These are phyloP conservation scores for Spirogloea muscicola DNA, from an alignment of 139 green algal genomes.

Conservation along the genomic window DNA sequence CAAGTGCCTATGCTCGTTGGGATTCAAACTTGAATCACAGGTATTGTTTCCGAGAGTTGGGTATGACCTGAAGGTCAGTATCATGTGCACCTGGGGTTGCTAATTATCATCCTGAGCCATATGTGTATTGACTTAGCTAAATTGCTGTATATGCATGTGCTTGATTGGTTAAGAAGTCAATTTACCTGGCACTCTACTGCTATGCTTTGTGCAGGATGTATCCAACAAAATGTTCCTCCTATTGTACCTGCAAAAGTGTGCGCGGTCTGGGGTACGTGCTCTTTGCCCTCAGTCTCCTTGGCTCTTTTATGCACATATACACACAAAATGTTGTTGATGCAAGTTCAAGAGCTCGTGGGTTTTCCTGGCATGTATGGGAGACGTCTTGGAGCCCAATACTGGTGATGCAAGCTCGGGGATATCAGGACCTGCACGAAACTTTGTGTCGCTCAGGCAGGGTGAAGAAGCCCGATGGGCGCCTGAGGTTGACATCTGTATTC, in stretches of 20 bases:
- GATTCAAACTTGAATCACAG: slow-evolving; percentile 13
- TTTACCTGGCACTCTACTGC: not conserved
- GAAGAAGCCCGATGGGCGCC: slow-evolving; percentile 4
- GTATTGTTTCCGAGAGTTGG: not conserved
- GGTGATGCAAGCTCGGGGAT: too few species aligned
- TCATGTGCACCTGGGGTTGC: not conserved
- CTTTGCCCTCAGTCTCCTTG: not conserved
- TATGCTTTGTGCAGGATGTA: slow-evolving; percentile 21
- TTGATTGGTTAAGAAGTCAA: not conserved
- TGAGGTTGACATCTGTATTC: too few species aligned
- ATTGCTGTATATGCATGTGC: too few species aligned
- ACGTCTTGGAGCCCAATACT: too few species aligned
- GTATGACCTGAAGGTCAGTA: not conserved
- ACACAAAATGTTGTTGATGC: not conserved
- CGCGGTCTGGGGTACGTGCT: not conserved
- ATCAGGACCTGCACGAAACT: not conserved
- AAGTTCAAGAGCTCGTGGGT: not conserved
- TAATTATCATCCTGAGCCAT: too few species aligned
- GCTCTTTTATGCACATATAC: not conserved
- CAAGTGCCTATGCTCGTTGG: not conserved
- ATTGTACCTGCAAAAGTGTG: slow-evolving; percentile 20
- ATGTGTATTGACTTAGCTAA: too few species aligned
- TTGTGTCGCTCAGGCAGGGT: not conserved
- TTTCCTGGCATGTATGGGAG: too few species aligned
- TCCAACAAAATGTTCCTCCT: slow-evolving; percentile 47